Base-by-base conservation (phyloP, 495 filamentous ascomycete species). In the Xylaria intraflava region DNA sequence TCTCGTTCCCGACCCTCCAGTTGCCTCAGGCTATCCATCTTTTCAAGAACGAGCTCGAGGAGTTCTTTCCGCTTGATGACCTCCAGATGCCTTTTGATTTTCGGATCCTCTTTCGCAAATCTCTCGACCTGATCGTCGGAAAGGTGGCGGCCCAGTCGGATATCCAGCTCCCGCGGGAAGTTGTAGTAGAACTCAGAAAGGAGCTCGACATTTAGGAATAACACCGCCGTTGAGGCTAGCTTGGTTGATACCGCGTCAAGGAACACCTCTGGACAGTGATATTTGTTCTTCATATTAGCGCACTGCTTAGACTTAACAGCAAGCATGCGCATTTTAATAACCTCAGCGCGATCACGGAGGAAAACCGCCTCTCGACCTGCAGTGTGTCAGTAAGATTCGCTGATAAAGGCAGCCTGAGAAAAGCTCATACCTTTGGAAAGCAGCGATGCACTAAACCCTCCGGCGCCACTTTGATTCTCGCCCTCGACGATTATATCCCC, bases 191-290 rank as follows among this genome's bases (percentile, higher is more conserved):
- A 99, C 65, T 97, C 95, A 4, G 88, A 89, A 36, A 99, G 79
- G 23, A 99, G 79, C 72, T 99, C 93, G 31, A 96, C 94, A 60
- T 99, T 96, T 9, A 99, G 81, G 78, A 99, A 99, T 0, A 99
- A 81, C 9, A 97, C 94, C 10, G 93, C 92, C 0, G 92, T 97
- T 3, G 88, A 83, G 14, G 90, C 90, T 50, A 99, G 84, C 71
- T 97, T 96, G 62, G 94, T 88, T 26, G 93, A 90, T 10, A 96
- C 93, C 9, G 94, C 88, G 65, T 99, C 93, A 24, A 99, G 83
- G 77, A 99, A 97, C 52, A 97, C 79, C 69, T 99, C 93, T 0
- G 93, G 93, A 67, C 93, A 99, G 72, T 90, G 81, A 76, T 97
- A 96, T 76, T 95, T 95, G 75, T 93, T 93, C 55, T 84, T 82